Percentiles rank a stretch among this genome's conserved stretches.
phyloP scores from a whole-genome alignment of 2,329 filamentous ascomycete species.

The Claviceps sp. region DNA sequence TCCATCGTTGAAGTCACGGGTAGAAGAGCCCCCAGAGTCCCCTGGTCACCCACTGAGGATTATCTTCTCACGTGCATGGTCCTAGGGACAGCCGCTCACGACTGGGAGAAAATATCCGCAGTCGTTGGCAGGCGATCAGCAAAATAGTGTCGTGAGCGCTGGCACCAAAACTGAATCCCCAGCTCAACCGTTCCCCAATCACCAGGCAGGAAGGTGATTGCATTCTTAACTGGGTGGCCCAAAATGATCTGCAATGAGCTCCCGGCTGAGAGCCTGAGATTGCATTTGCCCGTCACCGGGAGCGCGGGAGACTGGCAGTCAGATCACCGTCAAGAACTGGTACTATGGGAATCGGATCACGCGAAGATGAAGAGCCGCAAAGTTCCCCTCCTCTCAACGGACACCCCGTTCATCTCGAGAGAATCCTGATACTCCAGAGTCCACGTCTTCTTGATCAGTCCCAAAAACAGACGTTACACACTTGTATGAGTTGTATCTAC shows the following conservation, averaged over 20 bases:
- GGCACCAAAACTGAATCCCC: conserved; percentile 83
- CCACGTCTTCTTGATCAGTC: too few species aligned
- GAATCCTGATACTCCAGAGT: too few species aligned
- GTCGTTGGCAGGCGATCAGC: conserved; percentile 66
- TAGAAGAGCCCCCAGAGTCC: conserved; percentile 39
- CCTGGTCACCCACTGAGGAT: conserved; percentile 74
- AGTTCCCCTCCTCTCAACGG: too few species aligned
- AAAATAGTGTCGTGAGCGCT: conserved; percentile 91
- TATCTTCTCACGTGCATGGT: conserved; percentile 57
- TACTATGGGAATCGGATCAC: conserved; percentile 81
- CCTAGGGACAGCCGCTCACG: conserved; percentile 56
- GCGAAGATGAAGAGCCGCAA: conserved; percentile 16
- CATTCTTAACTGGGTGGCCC: conserved; percentile 65
- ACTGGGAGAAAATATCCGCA: conserved; percentile 81
- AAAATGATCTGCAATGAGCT: conserved; percentile 79
- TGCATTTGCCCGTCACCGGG: conserved; percentile 66
- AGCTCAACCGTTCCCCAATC: conserved; percentile 63
- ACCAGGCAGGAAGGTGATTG: conserved; percentile 53
- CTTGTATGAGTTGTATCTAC: too few species aligned
- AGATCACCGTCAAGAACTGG: conserved; percentile 97
- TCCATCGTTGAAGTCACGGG: conserved; percentile 6
- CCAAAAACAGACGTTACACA: too few species aligned
- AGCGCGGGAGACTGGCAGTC: conserved; percentile 54
- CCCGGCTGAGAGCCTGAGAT: conserved; percentile 57
- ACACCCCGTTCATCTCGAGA: too few species aligned